Evolutionary conservation across 257 asterid species (phyloP), one percentile per base, ranked within the genome.

Genomic region (Ophiorrhiza pumila): DNA sequence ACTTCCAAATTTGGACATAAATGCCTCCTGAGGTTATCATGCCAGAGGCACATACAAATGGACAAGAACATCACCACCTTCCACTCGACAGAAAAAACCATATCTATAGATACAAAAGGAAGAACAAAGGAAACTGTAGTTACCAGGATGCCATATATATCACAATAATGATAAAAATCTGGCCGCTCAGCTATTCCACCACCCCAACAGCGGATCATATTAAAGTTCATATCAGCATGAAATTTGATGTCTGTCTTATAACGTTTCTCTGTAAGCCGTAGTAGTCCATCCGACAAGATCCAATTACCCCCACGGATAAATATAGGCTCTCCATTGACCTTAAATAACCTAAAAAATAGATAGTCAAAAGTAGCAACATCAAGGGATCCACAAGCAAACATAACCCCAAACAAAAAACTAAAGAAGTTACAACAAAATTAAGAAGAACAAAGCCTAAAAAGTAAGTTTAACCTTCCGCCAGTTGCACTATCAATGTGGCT

Each of bases 191-290:
- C 92, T 74, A 95, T 75, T 65, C 97, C 99, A 53, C 99, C 99
- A 23, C 96, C 99, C 98, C 99, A 95, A 85, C 98, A 91, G 57
- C 99, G 98, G 10, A 91, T 87, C 99, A 95, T 95, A 80, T 95
- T 91, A 80, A 95, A 95, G 87, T 95, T 90, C 99, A 95, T 91
- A 81, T 95, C 97, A 57, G 99, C 96, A 77, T 95, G 99, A 81
- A 95, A 95, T 77, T 82, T 91, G 84, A 95, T 88, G 77, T 95
- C 98, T 42, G 99, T 77, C 76, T 81, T 18, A 74, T 95, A 95
- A 45, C 98, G 96, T 82, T 87, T 80, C 85, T 86, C 87, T 61
- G 98, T 86, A 63, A 91, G 89, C 78, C 98, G 89, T 67, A 95
- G 85, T 74, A 95, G 78, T 71, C 99, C 99, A 84, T 95, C 99